phyloP scores from a whole-genome alignment of 2,329 filamentous ascomycete genomes.

The Sclerotinia trifoliorum region DNA sequence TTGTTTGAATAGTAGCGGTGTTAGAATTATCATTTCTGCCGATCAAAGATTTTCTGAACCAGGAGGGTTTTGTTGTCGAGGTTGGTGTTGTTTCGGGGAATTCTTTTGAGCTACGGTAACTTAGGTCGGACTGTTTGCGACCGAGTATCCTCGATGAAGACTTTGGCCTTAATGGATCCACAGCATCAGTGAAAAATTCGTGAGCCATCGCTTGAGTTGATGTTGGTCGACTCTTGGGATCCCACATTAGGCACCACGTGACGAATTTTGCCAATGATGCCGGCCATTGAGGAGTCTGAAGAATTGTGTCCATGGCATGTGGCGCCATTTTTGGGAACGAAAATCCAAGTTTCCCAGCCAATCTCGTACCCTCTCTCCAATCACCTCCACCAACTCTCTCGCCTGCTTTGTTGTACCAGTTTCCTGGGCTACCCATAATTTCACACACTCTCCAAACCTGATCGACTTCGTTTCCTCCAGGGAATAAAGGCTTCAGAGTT shows the following conservation, averaged over 20 bases:
- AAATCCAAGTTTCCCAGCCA: constrained; percentile 95
- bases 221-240: constrained; percentile 86
- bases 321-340: constrained; percentile 99
- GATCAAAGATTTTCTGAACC: constrained; percentile 95
- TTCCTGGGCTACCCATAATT: constrained; percentile 97
- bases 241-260: constrained; percentile 99
- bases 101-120: constrained; percentile 65
- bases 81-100: constrained; percentile 53
- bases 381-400: constrained; percentile 88
- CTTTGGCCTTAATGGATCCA: constrained; percentile 89
- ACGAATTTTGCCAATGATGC: constrained; percentile 85
- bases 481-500: constrained; percentile 93
- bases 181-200: constrained; percentile 89
- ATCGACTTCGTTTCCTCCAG: constrained; percentile 96
- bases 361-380: constrained; percentile 89
- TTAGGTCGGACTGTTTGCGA: constrained; percentile 85
- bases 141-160: constrained; percentile 83
- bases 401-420: constrained; percentile 94
- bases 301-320: constrained; percentile 90
- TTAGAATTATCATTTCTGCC: constrained; percentile 70
- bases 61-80: constrained; percentile 81
- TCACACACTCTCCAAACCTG: constrained; percentile 99
- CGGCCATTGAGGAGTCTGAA: constrained; percentile 90
- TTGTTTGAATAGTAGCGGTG: constrained; percentile 48
- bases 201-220: constrained; percentile 92